Percentiles rank a stretch among this genome's conserved stretches.
Conservation (phyloP, 805 yeast genomes). For the Kodamaea fukazawae region DNA sequence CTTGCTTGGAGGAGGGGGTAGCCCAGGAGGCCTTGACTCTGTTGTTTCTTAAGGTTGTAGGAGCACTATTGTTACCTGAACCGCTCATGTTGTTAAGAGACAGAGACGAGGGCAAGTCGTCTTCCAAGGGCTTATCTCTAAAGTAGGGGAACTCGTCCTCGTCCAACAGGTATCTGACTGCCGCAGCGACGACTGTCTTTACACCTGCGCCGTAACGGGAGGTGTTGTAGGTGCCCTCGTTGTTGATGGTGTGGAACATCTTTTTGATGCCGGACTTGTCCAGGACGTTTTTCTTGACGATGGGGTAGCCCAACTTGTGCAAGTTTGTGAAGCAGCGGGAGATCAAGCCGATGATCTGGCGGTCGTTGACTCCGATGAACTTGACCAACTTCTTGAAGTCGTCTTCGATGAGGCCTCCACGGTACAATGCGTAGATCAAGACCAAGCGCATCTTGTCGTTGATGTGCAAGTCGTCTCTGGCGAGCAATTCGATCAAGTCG, state of each 20-base stretch:
- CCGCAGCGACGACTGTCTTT: constrained; percentile 53
- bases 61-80: constrained; percentile 6
- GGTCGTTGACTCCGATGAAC: constrained; percentile 46
- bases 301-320: constrained; percentile 53
- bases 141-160: constrained; percentile 67
- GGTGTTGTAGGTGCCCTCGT: constrained; percentile 55
- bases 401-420: constrained; percentile 75
- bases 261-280: constrained; percentile 47
- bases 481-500: constrained; percentile 55
- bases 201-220: constrained; percentile 74
- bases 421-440: constrained; percentile 67
- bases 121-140: constrained; percentile 67
- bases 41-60: constrained; percentile 60
- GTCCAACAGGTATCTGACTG: constrained; percentile 51
- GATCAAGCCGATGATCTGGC: constrained; percentile 55
- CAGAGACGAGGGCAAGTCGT: constrained; percentile 29
- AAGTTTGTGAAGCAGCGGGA: constrained; percentile 45
- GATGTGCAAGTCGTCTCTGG: constrained; percentile 46
- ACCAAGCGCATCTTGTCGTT: constrained; percentile 75
- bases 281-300: constrained; percentile 42
- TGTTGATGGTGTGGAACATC: constrained; percentile 55
- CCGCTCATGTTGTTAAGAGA: constrained; percentile 3
- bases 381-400: constrained; percentile 71
- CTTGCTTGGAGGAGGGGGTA: constrained; percentile 27
- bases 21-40: constrained; percentile 80